Percentiles rank a stretch among this genome's conserved stretches.
These are phyloP conservation scores for Globisporangium ultimum DNA, from an alignment of 352 stramenopile species.

Conservation along the genomic window DNA sequence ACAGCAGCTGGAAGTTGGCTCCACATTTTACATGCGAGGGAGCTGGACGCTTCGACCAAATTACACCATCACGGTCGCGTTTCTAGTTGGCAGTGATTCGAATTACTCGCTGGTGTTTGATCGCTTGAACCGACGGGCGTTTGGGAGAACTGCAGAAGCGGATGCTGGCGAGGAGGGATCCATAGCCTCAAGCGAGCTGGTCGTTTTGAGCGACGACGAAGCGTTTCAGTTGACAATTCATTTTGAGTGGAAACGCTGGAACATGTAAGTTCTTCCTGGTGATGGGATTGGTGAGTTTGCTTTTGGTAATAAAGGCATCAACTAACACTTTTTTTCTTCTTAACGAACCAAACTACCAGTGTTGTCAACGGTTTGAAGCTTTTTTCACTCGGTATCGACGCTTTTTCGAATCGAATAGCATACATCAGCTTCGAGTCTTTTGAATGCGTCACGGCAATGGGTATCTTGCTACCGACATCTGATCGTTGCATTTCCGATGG, in stretches of 20 bases:
- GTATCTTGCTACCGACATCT: background rate
- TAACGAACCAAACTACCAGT: conserved; percentile 2
- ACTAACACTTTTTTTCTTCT: background rate
- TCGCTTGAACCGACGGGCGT: background rate
- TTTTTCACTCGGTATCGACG: conserved; percentile 9
- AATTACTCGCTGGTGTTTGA: conserved; percentile 9
- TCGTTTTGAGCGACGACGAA: conserved; percentile 9
- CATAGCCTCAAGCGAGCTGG: conserved; percentile 1
- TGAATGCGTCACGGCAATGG: conserved; percentile 21
- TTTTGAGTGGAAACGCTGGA: conserved; percentile 14
- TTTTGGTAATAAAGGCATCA: too few species aligned
- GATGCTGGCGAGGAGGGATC: background rate
- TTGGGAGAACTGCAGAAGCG: background rate
- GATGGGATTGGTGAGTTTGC: background rate
- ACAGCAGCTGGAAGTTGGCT: conserved; percentile 3
- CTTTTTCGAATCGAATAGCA: background rate
- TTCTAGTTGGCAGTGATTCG: background rate
- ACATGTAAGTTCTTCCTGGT: conserved; percentile 15
- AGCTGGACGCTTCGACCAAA: conserved; percentile 4
- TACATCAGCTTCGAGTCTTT: conserved; percentile 7
- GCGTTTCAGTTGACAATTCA: conserved; percentile 13
- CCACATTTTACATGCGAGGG: conserved; percentile 16
- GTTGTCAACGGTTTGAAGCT: conserved; percentile 1
- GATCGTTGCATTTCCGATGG: conserved; percentile 6
- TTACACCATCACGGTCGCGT: conserved; percentile 5